Percentiles rank a stretch among this genome's conserved stretches.
Conservation (phyloP, 768 basidiomycete genomes). For the Lentinus brumalis region DNA sequence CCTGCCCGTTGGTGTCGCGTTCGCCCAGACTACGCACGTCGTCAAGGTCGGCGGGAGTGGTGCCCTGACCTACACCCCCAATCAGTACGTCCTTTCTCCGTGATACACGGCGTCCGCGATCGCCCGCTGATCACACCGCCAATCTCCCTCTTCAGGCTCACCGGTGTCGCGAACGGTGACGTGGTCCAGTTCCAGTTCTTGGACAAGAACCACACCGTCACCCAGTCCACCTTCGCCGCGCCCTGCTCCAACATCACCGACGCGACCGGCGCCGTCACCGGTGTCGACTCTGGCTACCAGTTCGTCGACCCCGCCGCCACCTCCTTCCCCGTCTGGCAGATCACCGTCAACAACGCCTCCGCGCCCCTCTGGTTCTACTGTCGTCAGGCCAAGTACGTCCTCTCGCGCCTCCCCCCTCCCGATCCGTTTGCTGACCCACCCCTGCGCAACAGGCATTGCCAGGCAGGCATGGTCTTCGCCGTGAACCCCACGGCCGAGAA, state of each 20-base stretch:
- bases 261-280: constrained; percentile 31
- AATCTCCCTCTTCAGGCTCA: constrained; percentile 31
- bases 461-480: constrained; percentile 62
- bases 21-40: constrained; percentile 33
- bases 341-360: constrained; percentile 48
- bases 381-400: constrained; percentile 41
- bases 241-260: constrained; percentile 49
- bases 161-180: constrained; percentile 45
- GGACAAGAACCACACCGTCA: constrained; percentile 50
- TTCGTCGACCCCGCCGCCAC: constrained; percentile 35
- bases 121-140: not conserved
- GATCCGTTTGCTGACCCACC: constrained; percentile 10
- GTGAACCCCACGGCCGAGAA: constrained; percentile 52
- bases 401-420: constrained; percentile 25
- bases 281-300: constrained; percentile 57
- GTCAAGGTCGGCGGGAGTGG: constrained; percentile 32
- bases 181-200: constrained; percentile 53
- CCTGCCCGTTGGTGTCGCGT: constrained; percentile 48
- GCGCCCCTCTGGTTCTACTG: constrained; percentile 67
- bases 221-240: constrained; percentile 58
- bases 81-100: constrained; percentile 8
- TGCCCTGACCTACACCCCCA: constrained; percentile 33
- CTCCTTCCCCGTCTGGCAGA: constrained; percentile 43
- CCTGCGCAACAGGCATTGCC: constrained; percentile 44
- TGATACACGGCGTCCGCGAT: not conserved